Conservation (phyloP, 2,329 filamentous ascomycete species). For the Teratosphaeria zuluensis region DNA sequence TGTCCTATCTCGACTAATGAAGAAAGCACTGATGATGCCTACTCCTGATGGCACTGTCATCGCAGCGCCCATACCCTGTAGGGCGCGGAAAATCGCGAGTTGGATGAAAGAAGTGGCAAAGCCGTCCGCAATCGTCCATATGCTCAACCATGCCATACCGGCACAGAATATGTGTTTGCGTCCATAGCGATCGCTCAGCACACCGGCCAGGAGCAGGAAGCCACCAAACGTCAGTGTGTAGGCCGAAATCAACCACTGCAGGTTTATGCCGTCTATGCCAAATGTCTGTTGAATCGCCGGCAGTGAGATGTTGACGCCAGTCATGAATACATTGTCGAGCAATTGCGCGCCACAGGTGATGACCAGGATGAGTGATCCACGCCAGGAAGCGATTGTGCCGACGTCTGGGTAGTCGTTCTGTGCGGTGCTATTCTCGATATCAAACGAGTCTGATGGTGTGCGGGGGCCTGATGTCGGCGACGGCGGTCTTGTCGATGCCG, state of each 20-base stretch:
- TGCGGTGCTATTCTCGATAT: background rate
- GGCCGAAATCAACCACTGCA: slow-evolving; percentile 35
- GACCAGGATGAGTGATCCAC: slow-evolving; percentile 29
- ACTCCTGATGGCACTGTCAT: slow-evolving; percentile 40
- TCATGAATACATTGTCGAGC: slow-evolving; percentile 36
- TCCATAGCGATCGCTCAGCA: slow-evolving; percentile 29
- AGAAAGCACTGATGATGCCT: slow-evolving; percentile 34
- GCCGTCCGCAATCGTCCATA: slow-evolving; percentile 10
- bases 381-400: slow-evolving; percentile 29
- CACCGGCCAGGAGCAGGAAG: slow-evolving; percentile 22
- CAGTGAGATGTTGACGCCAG: slow-evolving; percentile 29
- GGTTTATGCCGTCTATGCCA: slow-evolving; percentile 23
- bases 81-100: slow-evolving; percentile 34
- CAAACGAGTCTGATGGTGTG: background rate
- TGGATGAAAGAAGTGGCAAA: slow-evolving; percentile 36
- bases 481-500: background rate
- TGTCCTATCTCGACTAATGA: slow-evolving; percentile 35
- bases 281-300: slow-evolving; percentile 33
- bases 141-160: slow-evolving; percentile 23
- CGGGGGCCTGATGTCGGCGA: background rate
- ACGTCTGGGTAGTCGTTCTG: slow-evolving; percentile 20
- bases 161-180: slow-evolving; percentile 30
- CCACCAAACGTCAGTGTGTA: slow-evolving; percentile 34
- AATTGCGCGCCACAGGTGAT: slow-evolving; percentile 35
- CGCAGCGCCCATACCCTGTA: slow-evolving; percentile 38